phyloP scores from a whole-genome alignment of 768 basidiomycete species.

The Psilocybe cyanescens region DNA sequence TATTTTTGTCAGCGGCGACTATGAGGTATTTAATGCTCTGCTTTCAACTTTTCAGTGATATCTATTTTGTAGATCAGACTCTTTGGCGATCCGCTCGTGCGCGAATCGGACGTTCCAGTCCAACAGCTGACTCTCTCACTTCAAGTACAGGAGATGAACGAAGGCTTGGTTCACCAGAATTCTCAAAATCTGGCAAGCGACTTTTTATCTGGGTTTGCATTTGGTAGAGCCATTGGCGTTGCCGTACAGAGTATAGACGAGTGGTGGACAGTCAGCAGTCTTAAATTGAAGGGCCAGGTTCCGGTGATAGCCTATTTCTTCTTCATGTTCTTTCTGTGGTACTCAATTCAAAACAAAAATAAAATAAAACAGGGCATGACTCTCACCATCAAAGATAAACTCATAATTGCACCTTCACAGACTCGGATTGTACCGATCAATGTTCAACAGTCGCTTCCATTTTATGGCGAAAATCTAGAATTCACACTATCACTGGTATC shows the following conservation, averaged over 20 bases:
- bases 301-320: conserved; percentile 15
- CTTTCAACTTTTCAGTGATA: background rate
- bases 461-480: conserved; percentile 32
- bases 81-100: conserved; percentile 72
- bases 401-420: conserved; percentile 63
- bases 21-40: conserved; percentile 58
- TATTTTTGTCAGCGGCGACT: conserved; percentile 79
- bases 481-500: conserved; percentile 44
- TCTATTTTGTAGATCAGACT: conserved; percentile 63
- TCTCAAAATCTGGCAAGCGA: conserved; percentile 64
- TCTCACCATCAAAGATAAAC: conserved; percentile 30
- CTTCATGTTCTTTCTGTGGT: background rate
- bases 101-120: conserved; percentile 47
- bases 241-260: conserved; percentile 55
- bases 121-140: conserved; percentile 59
- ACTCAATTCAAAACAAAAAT: background rate
- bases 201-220: conserved; percentile 75
- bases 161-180: conserved; percentile 42
- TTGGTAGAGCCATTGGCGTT: conserved; percentile 73
- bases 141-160: conserved; percentile 35
- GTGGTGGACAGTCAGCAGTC: conserved; percentile 57
- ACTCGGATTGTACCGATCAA: conserved; percentile 60
- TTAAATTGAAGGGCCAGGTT: conserved; percentile 15
- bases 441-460: conserved; percentile 44
- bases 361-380: conserved; percentile 27